A percentile compares a stretch with the other conserved stretches of the same genome.
phyloP scores from a whole-genome alignment of 192 early-diverging fungal genomes.

The Coemansia sp. region DNA sequence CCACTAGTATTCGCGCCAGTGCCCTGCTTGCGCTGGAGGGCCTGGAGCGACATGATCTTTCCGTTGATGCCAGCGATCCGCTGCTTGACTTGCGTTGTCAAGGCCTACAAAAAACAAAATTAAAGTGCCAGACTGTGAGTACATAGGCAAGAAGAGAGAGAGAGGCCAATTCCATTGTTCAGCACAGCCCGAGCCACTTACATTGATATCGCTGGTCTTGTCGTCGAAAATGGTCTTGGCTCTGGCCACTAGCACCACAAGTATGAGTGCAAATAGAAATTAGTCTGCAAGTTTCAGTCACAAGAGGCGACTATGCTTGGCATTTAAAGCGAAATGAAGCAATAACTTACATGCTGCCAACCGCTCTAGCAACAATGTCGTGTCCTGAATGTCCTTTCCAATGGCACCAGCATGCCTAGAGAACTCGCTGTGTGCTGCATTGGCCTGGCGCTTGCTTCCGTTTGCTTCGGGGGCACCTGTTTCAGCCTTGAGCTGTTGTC shows the following conservation, averaged over 20 bases:
- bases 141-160: not conserved
- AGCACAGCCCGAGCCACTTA: conserved; percentile 27
- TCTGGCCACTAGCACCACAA: conserved; percentile 71
- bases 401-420: conserved; percentile 79
- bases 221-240: conserved; percentile 97
- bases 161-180: not conserved
- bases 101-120: conserved; percentile 58
- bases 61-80: conserved; percentile 93
- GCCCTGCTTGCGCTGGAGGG: conserved; percentile 51
- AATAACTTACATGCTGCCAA: conserved; percentile 69
- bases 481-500: conserved; percentile 37
- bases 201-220: conserved; percentile 91
- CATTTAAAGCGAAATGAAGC: not conserved
- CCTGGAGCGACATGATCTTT: conserved; percentile 87
- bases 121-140: not conserved
- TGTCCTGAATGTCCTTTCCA: conserved; percentile 84
- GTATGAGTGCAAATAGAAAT: not conserved
- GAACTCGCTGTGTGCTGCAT: conserved; percentile 71
- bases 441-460: conserved; percentile 24
- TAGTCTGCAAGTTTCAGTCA: not conserved
- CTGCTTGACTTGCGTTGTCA: conserved; percentile 92
- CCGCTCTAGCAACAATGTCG: conserved; percentile 80
- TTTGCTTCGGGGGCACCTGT: not conserved
- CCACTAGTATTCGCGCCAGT: conserved; percentile 36
- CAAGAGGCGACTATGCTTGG: not conserved